Conservation (phyloP, 345 rosid genomes). For the Eucalyptus erythrocorys region DNA sequence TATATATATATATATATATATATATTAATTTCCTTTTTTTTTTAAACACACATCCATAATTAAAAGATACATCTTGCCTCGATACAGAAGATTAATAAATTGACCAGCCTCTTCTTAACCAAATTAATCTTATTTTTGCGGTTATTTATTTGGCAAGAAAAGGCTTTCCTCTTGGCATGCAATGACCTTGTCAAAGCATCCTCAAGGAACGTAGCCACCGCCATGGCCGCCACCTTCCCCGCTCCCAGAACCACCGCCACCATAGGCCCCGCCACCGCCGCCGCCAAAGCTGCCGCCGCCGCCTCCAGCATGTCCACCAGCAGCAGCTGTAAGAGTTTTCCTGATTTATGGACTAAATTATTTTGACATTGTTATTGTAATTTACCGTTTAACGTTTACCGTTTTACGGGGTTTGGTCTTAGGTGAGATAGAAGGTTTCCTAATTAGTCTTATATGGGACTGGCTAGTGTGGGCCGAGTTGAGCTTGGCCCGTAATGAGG, state of each 20-base stretch:
- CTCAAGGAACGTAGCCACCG: background rate
- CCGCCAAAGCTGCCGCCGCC: constrained; percentile 17
- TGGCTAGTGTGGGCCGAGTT: no score
- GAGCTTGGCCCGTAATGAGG: no score
- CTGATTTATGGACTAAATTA: no score
- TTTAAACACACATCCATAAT: background rate
- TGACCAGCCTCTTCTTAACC: background rate
- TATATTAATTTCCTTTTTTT: no score
- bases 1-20: no score
- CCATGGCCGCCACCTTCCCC: constrained; percentile 21
- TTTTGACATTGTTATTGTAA: no score
- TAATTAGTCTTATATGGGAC: no score
- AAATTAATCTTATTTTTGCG: background rate
- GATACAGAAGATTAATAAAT: background rate
- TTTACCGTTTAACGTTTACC: no score
- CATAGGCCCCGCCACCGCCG: constrained; percentile 4
- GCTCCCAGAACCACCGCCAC: constrained; percentile 18
- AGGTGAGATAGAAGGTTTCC: no score
- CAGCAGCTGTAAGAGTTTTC: no score
- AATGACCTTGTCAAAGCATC: background rate
- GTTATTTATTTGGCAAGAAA: background rate
- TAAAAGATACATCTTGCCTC: background rate
- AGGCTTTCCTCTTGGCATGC: background rate
- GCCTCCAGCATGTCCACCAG: background rate
- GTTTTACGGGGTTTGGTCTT: no score